A percentile compares a stretch with the other conserved stretches of the same genome.
Evolutionary conservation across 2,329 filamentous ascomycete species (phyloP).

Genomic region (Aspergillus texensis): DNA sequence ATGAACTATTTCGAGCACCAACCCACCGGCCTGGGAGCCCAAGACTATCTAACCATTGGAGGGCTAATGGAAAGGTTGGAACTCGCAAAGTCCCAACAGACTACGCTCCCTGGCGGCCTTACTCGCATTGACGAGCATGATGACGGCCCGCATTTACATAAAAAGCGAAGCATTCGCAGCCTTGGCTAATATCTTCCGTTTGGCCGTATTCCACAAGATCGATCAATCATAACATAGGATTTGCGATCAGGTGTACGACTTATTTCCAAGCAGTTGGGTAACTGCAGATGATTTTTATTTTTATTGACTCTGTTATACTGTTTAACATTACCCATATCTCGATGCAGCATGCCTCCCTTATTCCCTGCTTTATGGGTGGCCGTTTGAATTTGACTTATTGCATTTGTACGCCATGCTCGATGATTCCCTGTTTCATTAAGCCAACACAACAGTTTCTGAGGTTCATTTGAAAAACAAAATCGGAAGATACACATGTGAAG

Average conservation of each 20-base stretch:
- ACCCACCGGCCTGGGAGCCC: constrained; percentile 69
- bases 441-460: constrained; percentile 8
- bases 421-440: constrained; percentile 22
- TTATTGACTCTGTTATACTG: constrained; percentile 14
- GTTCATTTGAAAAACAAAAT: constrained; percentile 14
- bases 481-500: constrained; percentile 19
- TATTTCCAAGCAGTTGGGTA: no score
- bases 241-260: neutral
- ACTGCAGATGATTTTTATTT: constrained; percentile 3
- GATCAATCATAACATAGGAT: neutral
- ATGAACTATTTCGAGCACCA: constrained; percentile 78
- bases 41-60: constrained; percentile 76
- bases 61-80: constrained; percentile 86
- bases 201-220: neutral
- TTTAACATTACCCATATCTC: constrained; percentile 19
- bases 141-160: constrained; percentile 44
- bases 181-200: constrained; percentile 27
- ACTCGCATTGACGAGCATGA: constrained; percentile 47
- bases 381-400: constrained; percentile 15
- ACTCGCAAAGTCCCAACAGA: constrained; percentile 58
- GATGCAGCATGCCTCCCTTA: neutral
- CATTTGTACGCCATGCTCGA: constrained; percentile 16
- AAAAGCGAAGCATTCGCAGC: constrained; percentile 52
- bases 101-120: constrained; percentile 46
- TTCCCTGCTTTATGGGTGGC: constrained; percentile 10